These are phyloP conservation scores for Polychaeton citri DNA, from an alignment of 2,329 filamentous ascomycete species.

Conservation along the genomic window DNA sequence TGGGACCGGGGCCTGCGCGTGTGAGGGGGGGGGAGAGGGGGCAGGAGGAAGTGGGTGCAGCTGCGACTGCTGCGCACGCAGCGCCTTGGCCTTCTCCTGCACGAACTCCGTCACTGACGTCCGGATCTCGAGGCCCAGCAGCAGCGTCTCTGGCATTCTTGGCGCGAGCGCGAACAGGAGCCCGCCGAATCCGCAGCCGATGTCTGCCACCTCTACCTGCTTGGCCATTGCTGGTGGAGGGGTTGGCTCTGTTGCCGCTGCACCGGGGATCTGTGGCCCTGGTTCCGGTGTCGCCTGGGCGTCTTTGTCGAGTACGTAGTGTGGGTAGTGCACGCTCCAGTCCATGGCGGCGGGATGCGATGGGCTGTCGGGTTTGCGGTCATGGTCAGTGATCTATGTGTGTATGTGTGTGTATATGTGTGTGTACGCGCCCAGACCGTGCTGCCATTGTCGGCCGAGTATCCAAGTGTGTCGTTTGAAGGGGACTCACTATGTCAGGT, in stretches of 20 bases:
- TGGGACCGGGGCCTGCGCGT: slow-evolving; percentile 9
- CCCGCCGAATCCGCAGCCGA: slow-evolving; percentile 92
- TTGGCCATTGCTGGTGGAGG: no score
- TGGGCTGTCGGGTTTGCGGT: slow-evolving; percentile 45
- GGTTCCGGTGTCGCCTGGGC: slow-evolving; percentile 10
- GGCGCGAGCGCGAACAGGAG: slow-evolving; percentile 76
- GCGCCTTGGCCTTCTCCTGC: slow-evolving; percentile 69
- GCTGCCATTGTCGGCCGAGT: no score
- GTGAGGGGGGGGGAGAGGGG: slow-evolving; percentile 11
- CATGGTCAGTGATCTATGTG: no score
- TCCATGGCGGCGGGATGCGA: slow-evolving; percentile 72
- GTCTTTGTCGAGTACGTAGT: slow-evolving; percentile 39
- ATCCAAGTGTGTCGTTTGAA: no score
- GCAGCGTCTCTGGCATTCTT: slow-evolving; percentile 63
- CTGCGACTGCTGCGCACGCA: slow-evolving; percentile 49
- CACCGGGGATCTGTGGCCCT: no score
- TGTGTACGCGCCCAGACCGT: no score
- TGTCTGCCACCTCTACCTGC: slow-evolving; percentile 84
- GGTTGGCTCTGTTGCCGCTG: no score
- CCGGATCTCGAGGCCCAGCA: slow-evolving; percentile 88
- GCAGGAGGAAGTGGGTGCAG: slow-evolving; percentile 19
- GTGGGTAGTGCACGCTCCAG: slow-evolving; percentile 75
- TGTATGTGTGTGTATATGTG: no score
- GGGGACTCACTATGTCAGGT: slow-evolving; percentile 62
- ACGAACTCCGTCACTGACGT: slow-evolving; percentile 84